Base-by-base conservation (phyloP, 2,329 filamentous ascomycete genomes). In the Aspergillus aculeatinus region DNA sequence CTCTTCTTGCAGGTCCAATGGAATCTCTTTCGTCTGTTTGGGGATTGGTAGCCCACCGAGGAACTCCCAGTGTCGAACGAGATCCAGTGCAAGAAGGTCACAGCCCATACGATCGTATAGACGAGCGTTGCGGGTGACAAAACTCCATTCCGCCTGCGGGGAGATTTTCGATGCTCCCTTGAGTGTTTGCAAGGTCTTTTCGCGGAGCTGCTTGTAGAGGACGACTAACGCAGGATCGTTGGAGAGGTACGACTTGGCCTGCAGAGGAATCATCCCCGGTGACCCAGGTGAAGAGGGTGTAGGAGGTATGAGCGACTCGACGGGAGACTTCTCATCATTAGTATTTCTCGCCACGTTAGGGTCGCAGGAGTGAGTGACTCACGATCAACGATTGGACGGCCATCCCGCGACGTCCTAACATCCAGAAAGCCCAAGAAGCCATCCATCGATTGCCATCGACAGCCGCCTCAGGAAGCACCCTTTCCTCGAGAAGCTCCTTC, bases 341-440 rank as follows among this genome's bases (percentile, higher is more conserved):
- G 31, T 12, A 19, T 39, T 0, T n/a, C 14, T 44, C 9, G n/a
- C 5, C 6, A 11, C 16, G 5, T 35, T 4, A 12, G 12, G 12
- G 9, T 4, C 2, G 19, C 1, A 1, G 27, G 1, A 5, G n/a
- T 29, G 1, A 5, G n/a, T 29, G 9, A 73, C 87, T 81, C 77
- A 92, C 89, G 67, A 96, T 89, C 3, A 99, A 80, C 6, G 89
- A 87, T 55, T 91, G 86, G 6, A 97, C 92, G 5, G 94, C 90
- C 81, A 92, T 90, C 66, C 96, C 90, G 61, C 88, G 86, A 63
- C 90, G 85, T 42, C 87, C 87, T 5, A 98, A 82, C 83, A 96
- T 91, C 89, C 92, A 96, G 72, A 96, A 96, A 2, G 91, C 91
- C 95, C 95, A 99, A 0, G 90, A 95, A 11, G 93, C 91, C 60